Conservation (phyloP, 148 eudicot species). For the Persicaria tinctoria region DNA sequence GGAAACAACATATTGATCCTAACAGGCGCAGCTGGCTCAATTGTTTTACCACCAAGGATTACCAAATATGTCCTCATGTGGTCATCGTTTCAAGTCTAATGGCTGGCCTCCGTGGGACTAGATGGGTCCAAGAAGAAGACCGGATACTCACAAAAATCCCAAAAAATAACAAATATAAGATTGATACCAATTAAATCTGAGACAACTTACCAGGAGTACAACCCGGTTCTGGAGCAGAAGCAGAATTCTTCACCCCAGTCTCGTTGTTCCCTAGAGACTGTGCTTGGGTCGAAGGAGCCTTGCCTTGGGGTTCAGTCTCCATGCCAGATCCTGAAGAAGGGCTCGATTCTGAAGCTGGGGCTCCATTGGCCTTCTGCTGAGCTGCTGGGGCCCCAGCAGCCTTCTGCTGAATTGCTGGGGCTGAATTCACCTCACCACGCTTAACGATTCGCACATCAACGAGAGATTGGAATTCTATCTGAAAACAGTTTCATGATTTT, state of each 20-base stretch:
- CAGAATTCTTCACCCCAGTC: slow-evolving; percentile 1
- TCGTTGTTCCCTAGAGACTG: neutral
- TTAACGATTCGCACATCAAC: slow-evolving; percentile 6
- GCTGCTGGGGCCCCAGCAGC: neutral
- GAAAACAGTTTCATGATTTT: neutral
- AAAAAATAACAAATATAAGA: no score
- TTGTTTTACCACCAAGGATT: no score
- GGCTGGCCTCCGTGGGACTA: no score
- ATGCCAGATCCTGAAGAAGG: neutral
- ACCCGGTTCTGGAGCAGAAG: neutral
- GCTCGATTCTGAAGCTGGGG: neutral
- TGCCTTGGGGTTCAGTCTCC: neutral
- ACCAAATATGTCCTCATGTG: no score
- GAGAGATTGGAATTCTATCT: slow-evolving; percentile 2
- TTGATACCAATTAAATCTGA: neutral
- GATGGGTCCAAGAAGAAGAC: no score
- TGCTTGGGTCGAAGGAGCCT: neutral
- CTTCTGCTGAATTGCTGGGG: neutral
- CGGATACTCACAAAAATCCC: no score
- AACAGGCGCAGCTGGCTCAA: no score
- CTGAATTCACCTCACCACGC: neutral
- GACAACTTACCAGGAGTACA: neutral
- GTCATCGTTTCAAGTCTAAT: no score
- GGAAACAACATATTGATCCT: neutral
- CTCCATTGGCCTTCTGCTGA: neutral